Conservation (phyloP, 2,329 filamentous ascomycete species). For the Neurospora sp. region DNA sequence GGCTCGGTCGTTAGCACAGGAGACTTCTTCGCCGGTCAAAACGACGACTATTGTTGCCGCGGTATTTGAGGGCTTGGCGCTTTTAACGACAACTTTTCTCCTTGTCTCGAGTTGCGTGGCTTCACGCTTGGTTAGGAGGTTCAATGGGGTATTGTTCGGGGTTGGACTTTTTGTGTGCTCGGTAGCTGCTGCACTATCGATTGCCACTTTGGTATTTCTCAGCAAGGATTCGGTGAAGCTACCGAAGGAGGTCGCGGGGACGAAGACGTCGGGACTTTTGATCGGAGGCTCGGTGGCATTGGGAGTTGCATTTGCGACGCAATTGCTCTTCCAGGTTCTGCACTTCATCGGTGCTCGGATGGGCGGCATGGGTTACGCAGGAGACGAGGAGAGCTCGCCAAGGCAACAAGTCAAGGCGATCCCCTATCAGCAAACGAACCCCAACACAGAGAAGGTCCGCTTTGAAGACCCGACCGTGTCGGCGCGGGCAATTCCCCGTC, state of each 20-base stretch:
- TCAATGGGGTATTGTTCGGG: conserved; percentile 27
- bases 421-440: conserved; percentile 38
- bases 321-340: conserved; percentile 38
- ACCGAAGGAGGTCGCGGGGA: conserved; percentile 24
- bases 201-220: conserved; percentile 33
- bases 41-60: conserved; percentile 29
- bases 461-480: conserved; percentile 21
- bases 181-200: conserved; percentile 35
- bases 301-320: conserved; percentile 34
- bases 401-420: conserved; percentile 40
- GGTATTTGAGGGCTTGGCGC: conserved; percentile 26
- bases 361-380: conserved; percentile 20
- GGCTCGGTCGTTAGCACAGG: conserved; percentile 23
- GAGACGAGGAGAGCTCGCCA: conserved; percentile 24
- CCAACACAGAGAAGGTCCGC: conserved; percentile 22
- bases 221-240: conserved; percentile 23
- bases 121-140: conserved; percentile 11
- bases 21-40: conserved; percentile 21
- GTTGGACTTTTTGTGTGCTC: conserved; percentile 31
- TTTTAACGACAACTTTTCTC: conserved; percentile 10
- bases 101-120: conserved; percentile 7
- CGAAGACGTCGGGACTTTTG: conserved; percentile 27
- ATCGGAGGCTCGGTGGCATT: conserved; percentile 35
- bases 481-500: conserved; percentile 32
- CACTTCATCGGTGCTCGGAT: conserved; percentile 32